Evolutionary conservation across 257 asterid species (phyloP).

Genomic region (Apocynum venetum): DNA sequence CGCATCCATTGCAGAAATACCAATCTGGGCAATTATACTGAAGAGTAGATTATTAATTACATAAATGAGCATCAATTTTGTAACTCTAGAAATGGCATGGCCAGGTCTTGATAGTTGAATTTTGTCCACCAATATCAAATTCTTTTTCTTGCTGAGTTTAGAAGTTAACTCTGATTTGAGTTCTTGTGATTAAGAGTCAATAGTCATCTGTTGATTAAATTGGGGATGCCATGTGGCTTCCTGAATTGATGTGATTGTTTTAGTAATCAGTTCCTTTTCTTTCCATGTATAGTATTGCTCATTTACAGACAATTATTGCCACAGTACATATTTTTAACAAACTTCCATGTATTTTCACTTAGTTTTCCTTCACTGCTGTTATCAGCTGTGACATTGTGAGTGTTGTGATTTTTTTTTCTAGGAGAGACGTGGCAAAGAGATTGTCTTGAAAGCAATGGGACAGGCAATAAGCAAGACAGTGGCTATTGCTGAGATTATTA

Average conservation of each 20-base stretch:
- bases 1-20: neutral
- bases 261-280: neutral
- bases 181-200: neutral
- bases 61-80: neutral
- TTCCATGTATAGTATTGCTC: neutral
- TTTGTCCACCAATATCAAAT: neutral
- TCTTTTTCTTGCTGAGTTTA: neutral
- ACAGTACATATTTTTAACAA: neutral
- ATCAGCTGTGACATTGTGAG: neutral
- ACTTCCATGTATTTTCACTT: neutral
- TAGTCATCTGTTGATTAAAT: neutral
- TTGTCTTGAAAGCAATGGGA: conserved; percentile 95
- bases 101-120: neutral
- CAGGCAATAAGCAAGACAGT: conserved; percentile 92
- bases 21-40: neutral
- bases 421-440: conserved; percentile 78
- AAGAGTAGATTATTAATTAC: neutral
- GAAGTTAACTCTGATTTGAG: neutral
- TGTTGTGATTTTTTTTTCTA: conserved; percentile 15
- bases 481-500: conserved; percentile 73
- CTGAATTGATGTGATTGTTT: neutral
- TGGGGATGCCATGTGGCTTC: neutral
- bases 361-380: neutral
- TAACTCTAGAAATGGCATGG: neutral
- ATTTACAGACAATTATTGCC: neutral